A percentile compares a stretch with the other conserved stretches of the same genome.
phyloP scores from a whole-genome alignment of 2,329 filamentous ascomycete species.

The Hypoxylon sp. region DNA sequence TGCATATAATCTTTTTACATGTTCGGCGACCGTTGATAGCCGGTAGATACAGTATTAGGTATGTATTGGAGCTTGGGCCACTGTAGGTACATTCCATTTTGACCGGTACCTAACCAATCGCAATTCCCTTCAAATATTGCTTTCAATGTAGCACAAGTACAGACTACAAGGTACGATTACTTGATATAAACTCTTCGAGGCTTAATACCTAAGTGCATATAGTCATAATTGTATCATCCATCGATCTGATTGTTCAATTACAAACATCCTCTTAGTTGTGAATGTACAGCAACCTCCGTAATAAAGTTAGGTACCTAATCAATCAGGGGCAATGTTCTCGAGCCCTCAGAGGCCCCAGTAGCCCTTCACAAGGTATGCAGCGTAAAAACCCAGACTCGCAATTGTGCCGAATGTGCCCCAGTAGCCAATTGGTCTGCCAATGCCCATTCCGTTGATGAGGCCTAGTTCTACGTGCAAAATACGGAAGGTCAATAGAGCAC shows the following conservation, averaged over 20 bases:
- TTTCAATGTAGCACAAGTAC: no score
- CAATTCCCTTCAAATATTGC: no score
- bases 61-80: constrained; percentile 32
- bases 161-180: background rate
- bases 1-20: background rate
- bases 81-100: no score
- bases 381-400: constrained; percentile 49
- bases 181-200: background rate
- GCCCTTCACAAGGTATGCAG: constrained; percentile 48
- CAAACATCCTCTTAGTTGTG: background rate
- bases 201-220: background rate
- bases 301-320: no score
- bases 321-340: background rate
- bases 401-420: constrained; percentile 49
- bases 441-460: constrained; percentile 43
- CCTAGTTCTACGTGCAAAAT: constrained; percentile 51
- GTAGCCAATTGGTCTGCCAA: constrained; percentile 50
- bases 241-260: background rate
- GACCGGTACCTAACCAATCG: no score
- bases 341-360: constrained; percentile 44
- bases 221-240: background rate
- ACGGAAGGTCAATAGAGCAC: constrained; percentile 48
- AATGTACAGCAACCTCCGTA: background rate
- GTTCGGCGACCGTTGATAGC: constrained; percentile 6
- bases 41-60: no score